These are phyloP conservation scores for Aquanectria penicillioides DNA, from an alignment of 2,329 filamentous ascomycete genomes.

Conservation along the genomic window DNA sequence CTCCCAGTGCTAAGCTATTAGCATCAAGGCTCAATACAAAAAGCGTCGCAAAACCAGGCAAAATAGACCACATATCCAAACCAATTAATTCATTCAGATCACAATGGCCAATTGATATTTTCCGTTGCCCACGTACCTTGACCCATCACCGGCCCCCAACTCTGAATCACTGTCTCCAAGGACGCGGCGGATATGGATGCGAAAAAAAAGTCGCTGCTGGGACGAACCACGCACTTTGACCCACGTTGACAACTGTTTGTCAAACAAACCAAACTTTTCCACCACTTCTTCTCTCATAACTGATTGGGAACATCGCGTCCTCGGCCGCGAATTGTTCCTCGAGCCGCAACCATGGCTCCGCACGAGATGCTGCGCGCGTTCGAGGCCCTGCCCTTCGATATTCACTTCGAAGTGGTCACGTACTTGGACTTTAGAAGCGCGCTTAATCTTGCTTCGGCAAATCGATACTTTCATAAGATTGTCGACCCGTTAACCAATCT, in stretches of 20 bases:
- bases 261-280: too few species aligned
- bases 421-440: conserved; percentile 18
- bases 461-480: conserved; percentile 17
- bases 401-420: conserved; percentile 27
- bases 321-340: neutral
- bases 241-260: too few species aligned
- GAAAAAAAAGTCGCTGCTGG: too few species aligned
- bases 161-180: too few species aligned
- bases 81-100: neutral
- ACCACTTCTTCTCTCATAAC: neutral
- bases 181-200: too few species aligned
- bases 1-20: neutral
- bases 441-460: conserved; percentile 23
- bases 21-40: neutral
- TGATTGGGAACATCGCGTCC: neutral
- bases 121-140: too few species aligned
- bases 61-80: neutral
- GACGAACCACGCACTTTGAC: too few species aligned
- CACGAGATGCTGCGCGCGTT: neutral
- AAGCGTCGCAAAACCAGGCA: neutral
- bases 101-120: too few species aligned
- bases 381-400: conserved; percentile 27
- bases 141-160: too few species aligned
- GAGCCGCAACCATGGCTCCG: conserved; percentile 20
- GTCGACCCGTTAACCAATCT: conserved; percentile 19